Base-by-base conservation (phyloP, 2,329 filamentous ascomycete species). In the Mollisia scopiformis region DNA sequence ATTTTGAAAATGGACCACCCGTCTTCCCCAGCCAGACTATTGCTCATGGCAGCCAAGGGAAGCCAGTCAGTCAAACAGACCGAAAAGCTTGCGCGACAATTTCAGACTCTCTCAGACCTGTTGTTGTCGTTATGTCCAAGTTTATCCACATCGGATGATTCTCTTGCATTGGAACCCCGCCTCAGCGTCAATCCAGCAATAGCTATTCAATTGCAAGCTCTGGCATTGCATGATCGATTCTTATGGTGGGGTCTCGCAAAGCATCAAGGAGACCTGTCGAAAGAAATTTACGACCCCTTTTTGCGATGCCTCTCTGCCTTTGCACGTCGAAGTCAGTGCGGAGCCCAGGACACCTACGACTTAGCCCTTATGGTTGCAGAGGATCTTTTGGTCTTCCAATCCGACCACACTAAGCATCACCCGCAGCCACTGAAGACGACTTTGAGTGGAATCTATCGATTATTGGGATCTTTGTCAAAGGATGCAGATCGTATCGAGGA, bases 71-170 rank as follows among this genome's bases (percentile, higher is more conserved):
- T 77, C 2, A 76, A 81, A 16, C 80, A 83, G n/a, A 72, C 77
- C 11, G 75, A 78, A 7, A 92, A 90, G 70, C 78, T 82, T 19
- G 80, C 84, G 10, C 85, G 85, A 2, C 88, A 92, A 63, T 76
- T 93, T 19, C 88, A 92, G 53, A 82, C 80, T 0, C 71, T 92
- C 1, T 86, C 88, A 0, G 87, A 90, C 66, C 80, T 81, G 2
- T 76, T 93, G 0, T 76, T 93, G 1, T 83, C 86, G 0, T 75
- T 93, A 1, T 84, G 87, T 28, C 89, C 90, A 1, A 89, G 85
- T 68, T 78, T 89, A n/a, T 86, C 88, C 1, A 78, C 79, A 52
- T 82, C 84, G 10, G 84, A 88, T 41, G 90, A 93, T 68, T 74
- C 74, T 3, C 66, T 79, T 1, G 86, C 86, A 0, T 69, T 75